Percentiles rank a stretch among this genome's conserved stretches.
Conservation (phyloP, 2,329 filamentous ascomycete genomes). For the Ophiostoma novo-ulmi region DNA sequence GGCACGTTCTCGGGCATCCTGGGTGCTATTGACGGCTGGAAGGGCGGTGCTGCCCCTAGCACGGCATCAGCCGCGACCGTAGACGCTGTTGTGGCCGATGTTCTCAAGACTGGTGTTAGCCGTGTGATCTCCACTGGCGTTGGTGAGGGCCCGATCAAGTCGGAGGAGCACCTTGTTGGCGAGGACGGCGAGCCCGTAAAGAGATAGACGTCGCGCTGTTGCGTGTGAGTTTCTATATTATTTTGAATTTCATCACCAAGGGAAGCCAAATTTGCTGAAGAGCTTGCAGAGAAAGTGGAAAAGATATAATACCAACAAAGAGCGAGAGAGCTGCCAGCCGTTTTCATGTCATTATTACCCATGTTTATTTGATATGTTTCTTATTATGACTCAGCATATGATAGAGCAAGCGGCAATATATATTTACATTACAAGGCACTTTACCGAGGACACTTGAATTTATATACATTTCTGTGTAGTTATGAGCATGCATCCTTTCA, state of each 20-base stretch:
- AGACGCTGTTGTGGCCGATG: constrained; percentile 58
- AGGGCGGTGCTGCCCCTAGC: constrained; percentile 47
- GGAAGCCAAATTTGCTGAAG: neutral
- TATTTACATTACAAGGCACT: neutral
- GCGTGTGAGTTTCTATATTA: neutral
- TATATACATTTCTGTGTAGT: too few relatives aligned
- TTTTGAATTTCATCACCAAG: neutral
- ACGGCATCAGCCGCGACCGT: constrained; percentile 52
- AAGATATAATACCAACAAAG: neutral
- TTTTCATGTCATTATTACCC: neutral
- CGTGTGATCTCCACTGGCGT: constrained; percentile 88
- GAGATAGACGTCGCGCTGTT: constrained; percentile 20
- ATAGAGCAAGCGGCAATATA: neutral
- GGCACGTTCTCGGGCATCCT: constrained; percentile 71
- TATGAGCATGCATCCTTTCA: too few relatives aligned
- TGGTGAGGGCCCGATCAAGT: constrained; percentile 79
- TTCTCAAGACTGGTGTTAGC: constrained; percentile 73
- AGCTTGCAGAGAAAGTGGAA: neutral
- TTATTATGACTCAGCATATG: neutral
- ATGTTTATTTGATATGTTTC: neutral
- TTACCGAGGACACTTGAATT: too few relatives aligned
- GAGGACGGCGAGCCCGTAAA: constrained; percentile 54
- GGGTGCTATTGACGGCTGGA: constrained; percentile 65
- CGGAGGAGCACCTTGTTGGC: constrained; percentile 69
- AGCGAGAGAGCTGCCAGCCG: neutral